Evolutionary conservation across 1,139 yeast species (phyloP).

Genomic region (Casaregolazyma lundiana): DNA sequence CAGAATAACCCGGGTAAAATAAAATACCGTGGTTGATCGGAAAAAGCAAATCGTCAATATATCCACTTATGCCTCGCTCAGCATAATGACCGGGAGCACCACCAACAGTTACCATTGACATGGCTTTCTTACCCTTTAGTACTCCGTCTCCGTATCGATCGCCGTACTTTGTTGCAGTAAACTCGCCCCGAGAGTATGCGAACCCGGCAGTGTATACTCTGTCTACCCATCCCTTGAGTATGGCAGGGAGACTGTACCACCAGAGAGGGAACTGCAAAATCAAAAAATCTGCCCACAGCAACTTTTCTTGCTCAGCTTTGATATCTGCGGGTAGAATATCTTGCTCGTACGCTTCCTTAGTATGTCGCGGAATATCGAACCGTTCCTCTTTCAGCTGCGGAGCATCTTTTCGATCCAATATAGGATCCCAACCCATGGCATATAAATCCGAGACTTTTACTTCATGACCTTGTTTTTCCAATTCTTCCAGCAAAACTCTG

Average conservation of each 20-base stretch:
- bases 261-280: constrained; percentile 9
- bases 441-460: constrained; percentile 9
- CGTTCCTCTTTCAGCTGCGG: background rate
- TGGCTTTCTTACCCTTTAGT: constrained; percentile 5
- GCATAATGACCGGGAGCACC: constrained; percentile 1
- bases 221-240: constrained; percentile 10
- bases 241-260: constrained; percentile 10
- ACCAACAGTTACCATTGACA: constrained; percentile 5
- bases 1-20: constrained; percentile 6
- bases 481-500: background rate
- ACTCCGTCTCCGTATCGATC: constrained; percentile 10
- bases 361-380: background rate
- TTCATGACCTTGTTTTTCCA: constrained; percentile 9
- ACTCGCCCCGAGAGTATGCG: constrained; percentile 4
- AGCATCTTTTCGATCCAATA: constrained; percentile 4
- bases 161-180: background rate
- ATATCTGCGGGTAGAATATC: constrained; percentile 7
- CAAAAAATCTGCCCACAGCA: constrained; percentile 8
- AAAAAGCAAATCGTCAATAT: constrained; percentile 5
- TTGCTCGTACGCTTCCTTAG: background rate
- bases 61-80: constrained; percentile 5
- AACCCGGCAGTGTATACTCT: constrained; percentile 6
- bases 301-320: constrained; percentile 8
- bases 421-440: constrained; percentile 6
- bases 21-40: constrained; percentile 1